Evolutionary conservation across 176 grass and related monocot genomes (phyloP), one percentile per base, ranked within the genome.

Genomic region (Urochloa ruziziensis): DNA sequence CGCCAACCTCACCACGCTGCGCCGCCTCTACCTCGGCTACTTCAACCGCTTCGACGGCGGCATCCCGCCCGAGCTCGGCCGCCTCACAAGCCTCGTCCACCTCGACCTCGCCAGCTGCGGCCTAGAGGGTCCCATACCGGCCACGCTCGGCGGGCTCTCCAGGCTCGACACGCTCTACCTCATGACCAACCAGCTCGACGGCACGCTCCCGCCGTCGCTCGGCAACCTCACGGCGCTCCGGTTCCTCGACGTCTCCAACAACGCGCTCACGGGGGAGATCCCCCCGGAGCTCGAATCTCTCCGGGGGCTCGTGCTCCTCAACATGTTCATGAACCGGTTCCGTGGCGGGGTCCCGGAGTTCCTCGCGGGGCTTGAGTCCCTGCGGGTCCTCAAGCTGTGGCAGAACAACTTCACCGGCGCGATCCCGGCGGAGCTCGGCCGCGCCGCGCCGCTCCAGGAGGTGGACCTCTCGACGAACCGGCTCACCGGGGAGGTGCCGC

Each of bases 271-370:
- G 16, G 91, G 94, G 1, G 94, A 93, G 75, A 88, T 96, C 67
- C 94, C 94, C 0, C 44, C 58, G 4, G 88, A 91, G 82, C 79
- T 96, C 35, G 64, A 85, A 4, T 53, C 62, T 44, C 78, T 93
- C 2, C 30, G 37, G 43, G 61, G 72, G 0, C 88, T 96, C 48
- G 61, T 27, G 59, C 84, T 96, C 42, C 54, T 96, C 62, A 89
- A 93, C 82, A 86, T 96, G 86, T 93, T 96, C 80, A 93, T 93
- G 12, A 96, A 96, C 77, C 88, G 91, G 24, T 78, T 96, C 85
- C 94, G 82, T 33, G 94, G 91, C 2, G 71, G 89, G 51, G 60
- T 96, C 28, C 94, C 94, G 4, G 77, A 24, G 0, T 93, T 89
- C 33, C 29, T 96, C 0, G 94, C 80, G 0, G 94, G 85, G 32